Evolutionary conservation across 2,329 filamentous ascomycete species (phyloP), one percentile per base, ranked within the genome.

Genomic region (Ceratocystis papillata): DNA sequence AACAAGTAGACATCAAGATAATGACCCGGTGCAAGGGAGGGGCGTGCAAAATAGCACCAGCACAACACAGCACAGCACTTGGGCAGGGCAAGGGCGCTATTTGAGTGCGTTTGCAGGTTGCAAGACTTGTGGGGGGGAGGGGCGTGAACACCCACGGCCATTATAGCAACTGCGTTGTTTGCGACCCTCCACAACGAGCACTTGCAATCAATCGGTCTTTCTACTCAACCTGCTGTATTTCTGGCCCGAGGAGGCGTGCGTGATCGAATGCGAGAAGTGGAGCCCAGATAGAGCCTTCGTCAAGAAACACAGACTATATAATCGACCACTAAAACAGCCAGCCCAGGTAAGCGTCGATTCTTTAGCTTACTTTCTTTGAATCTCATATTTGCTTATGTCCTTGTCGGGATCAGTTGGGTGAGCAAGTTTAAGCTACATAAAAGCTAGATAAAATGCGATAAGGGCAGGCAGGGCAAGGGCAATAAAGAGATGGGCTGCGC

Each of bases 381-480:
- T 50, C n/a, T 20, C 22, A 10, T 12, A 8, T 20, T 48, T 48
- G 5, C 20, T 17, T 20, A 6, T 48, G 5, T 33, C 7, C 30
- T 33, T 37, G 8, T 37, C 20, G 48, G 46, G 48, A 12, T 53
- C 33, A 37, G 33, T 22, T 22, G 5, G 20, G 6, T 57, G 53
- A 57, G 53, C 53, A 57, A 57, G 53, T 57, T 57, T 57, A 57
- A 57, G 17, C 25, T 53, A 15, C 48, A 53, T 10, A 25, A 53
- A 53, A 25, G 20, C 20, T 25, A 28, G 45, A 48, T 17, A 48
- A 48, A 17, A 48, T 48, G 7, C 17, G 25, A 53, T 20, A 53
- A 25, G 7, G 48, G 25, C 30, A 7, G 30, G 28, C 28, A 28
- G 28, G 28, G 5, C 28, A 50, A 7, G 10, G 12, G 46, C 20